Percentiles rank a stretch among this genome's conserved stretches.
Evolutionary conservation across 164 flowering plant genomes (phyloP).

Genomic region (Tetrastigma voinierianum): DNA sequence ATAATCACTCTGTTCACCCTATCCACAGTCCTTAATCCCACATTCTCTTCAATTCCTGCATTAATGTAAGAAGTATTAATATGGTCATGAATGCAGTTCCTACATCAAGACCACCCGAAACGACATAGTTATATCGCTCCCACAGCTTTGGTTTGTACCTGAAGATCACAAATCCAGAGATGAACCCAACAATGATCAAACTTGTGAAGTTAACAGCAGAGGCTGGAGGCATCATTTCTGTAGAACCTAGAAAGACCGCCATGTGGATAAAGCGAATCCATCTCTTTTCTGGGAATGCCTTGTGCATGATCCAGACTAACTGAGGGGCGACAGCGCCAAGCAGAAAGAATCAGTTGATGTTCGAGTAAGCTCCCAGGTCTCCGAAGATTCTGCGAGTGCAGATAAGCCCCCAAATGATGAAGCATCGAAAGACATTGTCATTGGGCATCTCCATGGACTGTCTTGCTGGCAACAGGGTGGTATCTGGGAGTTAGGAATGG

Average conservation of each 20-base stretch:
- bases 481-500: constrained; percentile 31
- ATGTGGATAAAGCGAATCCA: constrained; percentile 34
- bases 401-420: constrained; percentile 42
- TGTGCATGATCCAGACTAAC: constrained; percentile 31
- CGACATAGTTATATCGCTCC: constrained; percentile 33
- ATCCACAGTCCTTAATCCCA: no score
- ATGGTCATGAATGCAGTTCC: constrained; percentile 43
- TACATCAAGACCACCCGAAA: constrained; percentile 41
- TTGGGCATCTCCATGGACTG: constrained; percentile 42
- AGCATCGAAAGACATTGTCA: constrained; percentile 30
- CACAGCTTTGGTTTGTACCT: constrained; percentile 23
- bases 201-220: constrained; percentile 31
- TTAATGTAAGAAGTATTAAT: constrained; percentile 17
- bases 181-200: constrained; percentile 27
- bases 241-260: constrained; percentile 32
- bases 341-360: constrained; percentile 32
- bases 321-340: constrained; percentile 34
- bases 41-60: no score
- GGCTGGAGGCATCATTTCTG: constrained; percentile 41
- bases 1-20: no score
- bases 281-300: constrained; percentile 23
- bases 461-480: constrained; percentile 9
- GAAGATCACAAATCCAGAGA: constrained; percentile 29
- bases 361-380: constrained; percentile 27
- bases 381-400: constrained; percentile 43